Evolutionary conservation across 768 basidiomycete species (phyloP).

Genomic region (Rossbeevera mucosa): DNA sequence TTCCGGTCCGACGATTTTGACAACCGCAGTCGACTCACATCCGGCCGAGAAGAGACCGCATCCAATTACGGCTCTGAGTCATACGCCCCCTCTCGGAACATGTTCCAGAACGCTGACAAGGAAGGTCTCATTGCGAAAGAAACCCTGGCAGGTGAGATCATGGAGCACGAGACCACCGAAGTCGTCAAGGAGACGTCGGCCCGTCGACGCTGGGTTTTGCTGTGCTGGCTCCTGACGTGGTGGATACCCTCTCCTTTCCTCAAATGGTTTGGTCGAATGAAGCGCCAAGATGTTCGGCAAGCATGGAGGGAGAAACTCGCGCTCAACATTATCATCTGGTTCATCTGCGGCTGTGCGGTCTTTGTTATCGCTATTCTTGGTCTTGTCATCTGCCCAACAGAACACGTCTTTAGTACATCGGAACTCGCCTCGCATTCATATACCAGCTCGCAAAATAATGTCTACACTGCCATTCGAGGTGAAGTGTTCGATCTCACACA

Average conservation of each 20-base stretch:
- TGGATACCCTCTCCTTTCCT: constrained; percentile 80
- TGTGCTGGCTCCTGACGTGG: constrained; percentile 89
- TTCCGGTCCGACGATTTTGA: constrained; percentile 77
- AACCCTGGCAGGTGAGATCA: constrained; percentile 74
- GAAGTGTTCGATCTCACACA: constrained; percentile 88
- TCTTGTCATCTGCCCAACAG: constrained; percentile 86
- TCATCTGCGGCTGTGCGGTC: constrained; percentile 79
- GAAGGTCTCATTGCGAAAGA: constrained; percentile 76
- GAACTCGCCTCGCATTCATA: constrained; percentile 77
- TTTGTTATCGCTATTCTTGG: constrained; percentile 93
- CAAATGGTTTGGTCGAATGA: constrained; percentile 80
- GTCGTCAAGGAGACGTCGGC: constrained; percentile 78
- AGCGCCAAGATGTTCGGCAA: constrained; percentile 87
- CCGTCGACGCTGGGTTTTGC: constrained; percentile 78
- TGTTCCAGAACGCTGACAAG: constrained; percentile 86
- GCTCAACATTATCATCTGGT: constrained; percentile 94
- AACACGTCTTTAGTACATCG: constrained; percentile 78
- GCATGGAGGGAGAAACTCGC: constrained; percentile 98
- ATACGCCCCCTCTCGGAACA: constrained; percentile 91
- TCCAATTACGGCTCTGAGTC: constrained; percentile 89
- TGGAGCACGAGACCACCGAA: constrained; percentile 86
- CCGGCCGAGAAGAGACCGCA: constrained; percentile 68
- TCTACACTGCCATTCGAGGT: constrained; percentile 80
- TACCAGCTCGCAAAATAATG: constrained; percentile 61
- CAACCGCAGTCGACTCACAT: constrained; percentile 71